Conservation (phyloP, 352 stramenopile species). For the Phytophthora quininea region DNA sequence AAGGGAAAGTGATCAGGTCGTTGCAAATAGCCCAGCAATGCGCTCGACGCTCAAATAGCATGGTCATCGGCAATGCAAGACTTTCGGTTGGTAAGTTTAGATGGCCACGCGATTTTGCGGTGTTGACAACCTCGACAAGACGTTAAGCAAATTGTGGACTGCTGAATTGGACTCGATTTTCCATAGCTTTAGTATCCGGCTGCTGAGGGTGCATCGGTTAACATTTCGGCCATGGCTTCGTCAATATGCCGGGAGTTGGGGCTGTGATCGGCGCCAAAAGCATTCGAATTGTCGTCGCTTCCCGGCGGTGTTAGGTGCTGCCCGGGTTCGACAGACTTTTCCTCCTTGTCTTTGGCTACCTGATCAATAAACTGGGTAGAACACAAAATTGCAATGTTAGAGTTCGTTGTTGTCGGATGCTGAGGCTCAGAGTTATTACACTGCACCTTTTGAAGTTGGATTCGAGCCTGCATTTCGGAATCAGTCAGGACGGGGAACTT, state of each 20-base stretch:
- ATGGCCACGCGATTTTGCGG: background rate
- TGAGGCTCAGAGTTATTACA: background rate
- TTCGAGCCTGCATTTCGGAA: slow-evolving; percentile 33
- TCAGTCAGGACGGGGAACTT: slow-evolving; percentile 54
- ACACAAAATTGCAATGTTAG: background rate
- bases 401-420: no score
- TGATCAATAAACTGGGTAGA: slow-evolving; percentile 27
- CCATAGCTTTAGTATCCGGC: background rate
- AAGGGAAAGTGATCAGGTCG: slow-evolving; percentile 11
- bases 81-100: slow-evolving; percentile 14
- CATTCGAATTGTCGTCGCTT: slow-evolving; percentile 3
- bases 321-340: background rate
- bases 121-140: no score
- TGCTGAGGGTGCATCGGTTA: background rate
- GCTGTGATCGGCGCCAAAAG: background rate
- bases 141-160: no score
- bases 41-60: slow-evolving; percentile 16
- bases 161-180: no score
- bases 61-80: background rate
- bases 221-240: background rate
- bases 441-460: slow-evolving; percentile 43
- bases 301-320: background rate
- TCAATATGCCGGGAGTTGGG: background rate
- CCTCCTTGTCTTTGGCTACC: background rate
- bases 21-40: slow-evolving; percentile 21